A percentile compares a stretch with the other conserved stretches of the same genome.
Conservation (phyloP, 208 protist species). For the Leptomonas seymouri region DNA sequence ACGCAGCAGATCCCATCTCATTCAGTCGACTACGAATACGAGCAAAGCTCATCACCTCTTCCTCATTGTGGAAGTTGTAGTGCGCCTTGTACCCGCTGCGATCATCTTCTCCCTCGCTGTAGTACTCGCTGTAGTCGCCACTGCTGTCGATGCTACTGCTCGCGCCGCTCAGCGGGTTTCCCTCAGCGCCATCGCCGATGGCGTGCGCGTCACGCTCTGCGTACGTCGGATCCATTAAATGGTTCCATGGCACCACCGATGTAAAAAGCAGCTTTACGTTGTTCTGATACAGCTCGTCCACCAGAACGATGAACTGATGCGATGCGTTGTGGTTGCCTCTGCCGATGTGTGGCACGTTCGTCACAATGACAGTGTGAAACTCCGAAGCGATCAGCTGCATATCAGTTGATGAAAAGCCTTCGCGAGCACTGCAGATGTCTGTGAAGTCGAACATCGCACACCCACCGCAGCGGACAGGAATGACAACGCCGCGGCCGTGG, state of each 20-base stretch:
- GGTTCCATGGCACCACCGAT: slow-evolving; percentile 67
- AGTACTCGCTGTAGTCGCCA: slow-evolving; percentile 30
- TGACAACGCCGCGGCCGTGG: slow-evolving; percentile 65
- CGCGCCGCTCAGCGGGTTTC: not conserved
- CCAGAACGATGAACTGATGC: slow-evolving; percentile 85
- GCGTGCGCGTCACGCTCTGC: slow-evolving; percentile 2
- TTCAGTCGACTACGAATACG: slow-evolving; percentile 76
- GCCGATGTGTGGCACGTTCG: slow-evolving; percentile 79
- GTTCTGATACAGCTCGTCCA: slow-evolving; percentile 91
- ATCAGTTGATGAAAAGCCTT: slow-evolving; percentile 62
- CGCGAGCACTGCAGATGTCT: slow-evolving; percentile 63
- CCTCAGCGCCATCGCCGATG: slow-evolving; percentile 7
- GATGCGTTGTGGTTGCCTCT: slow-evolving; percentile 59
- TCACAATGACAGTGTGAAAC: slow-evolving; percentile 85
- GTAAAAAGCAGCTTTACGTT: slow-evolving; percentile 90
- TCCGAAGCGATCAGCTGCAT: slow-evolving; percentile 71
- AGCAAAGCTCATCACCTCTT: slow-evolving; percentile 78
- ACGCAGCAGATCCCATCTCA: slow-evolving; percentile 78
- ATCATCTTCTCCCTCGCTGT: slow-evolving; percentile 85
- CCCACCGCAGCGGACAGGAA: slow-evolving; percentile 70
- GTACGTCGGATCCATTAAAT: slow-evolving; percentile 44
- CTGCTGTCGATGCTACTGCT: not conserved
- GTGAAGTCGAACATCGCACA: slow-evolving; percentile 85
- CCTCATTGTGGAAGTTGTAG: slow-evolving; percentile 73
- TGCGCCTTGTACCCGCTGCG: slow-evolving; percentile 62